Conservation (phyloP, 2,329 filamentous ascomycete species). For the Xylaria sp. region DNA sequence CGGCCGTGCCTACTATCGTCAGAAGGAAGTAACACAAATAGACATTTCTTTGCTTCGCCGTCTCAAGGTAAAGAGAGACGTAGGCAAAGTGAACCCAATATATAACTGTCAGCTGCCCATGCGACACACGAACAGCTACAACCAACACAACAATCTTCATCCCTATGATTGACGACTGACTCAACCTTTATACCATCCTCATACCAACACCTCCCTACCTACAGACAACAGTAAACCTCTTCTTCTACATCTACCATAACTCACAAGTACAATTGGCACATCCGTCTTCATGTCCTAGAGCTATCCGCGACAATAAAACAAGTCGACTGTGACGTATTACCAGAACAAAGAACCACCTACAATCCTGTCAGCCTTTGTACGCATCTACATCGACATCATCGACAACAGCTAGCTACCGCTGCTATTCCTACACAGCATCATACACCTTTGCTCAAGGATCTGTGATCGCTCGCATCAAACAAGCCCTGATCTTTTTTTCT, state of each 20-base stretch:
- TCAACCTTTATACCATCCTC: no score
- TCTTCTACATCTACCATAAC: neutral
- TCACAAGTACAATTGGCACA: neutral
- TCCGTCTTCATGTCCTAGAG: neutral
- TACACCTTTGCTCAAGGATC: neutral
- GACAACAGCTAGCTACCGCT: neutral
- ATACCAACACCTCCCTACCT: neutral
- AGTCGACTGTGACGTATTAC: conserved; percentile 13
- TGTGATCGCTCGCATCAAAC: neutral
- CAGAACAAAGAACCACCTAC: conserved; percentile 19
- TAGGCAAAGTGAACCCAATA: no score
- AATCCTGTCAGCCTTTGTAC: neutral
- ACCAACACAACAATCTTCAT: neutral
- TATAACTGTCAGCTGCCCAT: neutral
- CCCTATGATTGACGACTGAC: neutral
- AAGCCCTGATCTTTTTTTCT: no score
- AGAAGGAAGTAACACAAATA: neutral
- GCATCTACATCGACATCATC: neutral
- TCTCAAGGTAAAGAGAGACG: neutral
- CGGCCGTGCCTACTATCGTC: neutral
- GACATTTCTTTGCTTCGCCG: neutral
- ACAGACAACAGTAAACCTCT: no score
- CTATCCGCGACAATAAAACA: conserved; percentile 1
- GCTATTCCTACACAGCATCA: no score
- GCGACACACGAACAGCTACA: neutral